Base-by-base conservation (phyloP, 75 land plant species). In the Sequoia sempervirens region DNA sequence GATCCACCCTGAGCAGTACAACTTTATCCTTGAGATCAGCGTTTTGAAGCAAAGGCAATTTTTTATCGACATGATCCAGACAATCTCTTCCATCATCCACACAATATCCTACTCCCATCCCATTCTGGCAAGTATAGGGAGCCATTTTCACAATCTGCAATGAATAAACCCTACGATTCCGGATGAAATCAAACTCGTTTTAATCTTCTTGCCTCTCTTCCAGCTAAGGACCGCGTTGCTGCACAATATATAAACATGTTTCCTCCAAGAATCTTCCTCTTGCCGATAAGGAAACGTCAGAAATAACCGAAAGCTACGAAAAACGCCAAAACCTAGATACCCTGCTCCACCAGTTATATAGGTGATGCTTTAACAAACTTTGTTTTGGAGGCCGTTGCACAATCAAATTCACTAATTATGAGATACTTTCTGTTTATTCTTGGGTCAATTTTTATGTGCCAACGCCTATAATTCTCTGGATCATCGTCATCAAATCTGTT, bases 1-100 rank as follows among this genome's bases (percentile, higher is more conserved):
- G 90, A 85, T 89, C 90, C 36, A 89, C 90, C 5, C 90, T 80
- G 76, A 89, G 89, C 41, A 89, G 89, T 30, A 89, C 89, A 36
- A 89, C 86, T 73, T 89, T 89, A 85, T 87, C 89, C 68, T 87
- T 72, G 18, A 89, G 86, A 82, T 87, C 86, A 37, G 89, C 90
- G 56, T 89, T 86, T 75, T 89, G 89, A 56, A 89, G 52, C 81
- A 89, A 41, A 23, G 90, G 90, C 81, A 89, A 58, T 66, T 83
- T 80, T 34, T 85, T 83, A 64, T 89, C 86, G 81, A 87, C 75
- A 50, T 81, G 80, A 23, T 47, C 50, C 10, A 34, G 18, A 32
- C 76, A 56, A 9, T 87, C 86, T 28, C 66, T 40, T 40, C 85
- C 90, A 45, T 89, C 90, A 46, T 87, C 89, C 56, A 89, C 90